Percentiles rank a stretch among this genome's conserved stretches.
Conservation (phyloP, 1,284 basidiomycete genomes). For the Vanrija sp. region DNA sequence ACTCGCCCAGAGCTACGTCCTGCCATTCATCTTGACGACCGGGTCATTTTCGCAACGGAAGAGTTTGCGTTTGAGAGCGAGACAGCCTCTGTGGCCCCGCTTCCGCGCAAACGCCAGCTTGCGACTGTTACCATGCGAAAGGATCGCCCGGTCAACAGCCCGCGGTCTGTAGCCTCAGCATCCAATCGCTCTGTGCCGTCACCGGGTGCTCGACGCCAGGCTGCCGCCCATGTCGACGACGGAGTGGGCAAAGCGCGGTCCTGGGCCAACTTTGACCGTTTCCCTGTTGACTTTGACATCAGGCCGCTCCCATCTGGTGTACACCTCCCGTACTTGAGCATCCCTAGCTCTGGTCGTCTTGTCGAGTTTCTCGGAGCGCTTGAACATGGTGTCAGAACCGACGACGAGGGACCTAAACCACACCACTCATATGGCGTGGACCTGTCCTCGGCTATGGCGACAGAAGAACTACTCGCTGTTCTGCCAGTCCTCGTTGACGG, state of each 20-base stretch:
- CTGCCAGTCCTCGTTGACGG: constrained; percentile 30
- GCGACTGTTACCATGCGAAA: background rate
- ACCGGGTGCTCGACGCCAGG: background rate
- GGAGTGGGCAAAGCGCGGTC: constrained; percentile 43
- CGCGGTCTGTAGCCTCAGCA: background rate
- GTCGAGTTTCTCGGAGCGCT: constrained; percentile 12
- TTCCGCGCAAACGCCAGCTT: background rate
- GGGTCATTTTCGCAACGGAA: constrained; percentile 37
- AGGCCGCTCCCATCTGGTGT: constrained; percentile 44
- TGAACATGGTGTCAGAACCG: background rate
- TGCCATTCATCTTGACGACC: constrained; percentile 40
- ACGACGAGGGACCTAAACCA: constrained; percentile 7
- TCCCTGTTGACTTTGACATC: constrained; percentile 46
- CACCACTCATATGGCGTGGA: constrained; percentile 16
- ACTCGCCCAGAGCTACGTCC: constrained; percentile 17
- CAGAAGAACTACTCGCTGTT: constrained; percentile 20
- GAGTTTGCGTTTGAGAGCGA: constrained; percentile 40
- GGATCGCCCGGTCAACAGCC: background rate
- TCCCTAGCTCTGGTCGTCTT: constrained; percentile 27
- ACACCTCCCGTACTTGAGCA: constrained; percentile 16
- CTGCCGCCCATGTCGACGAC: constrained; percentile 41
- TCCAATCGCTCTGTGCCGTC: background rate
- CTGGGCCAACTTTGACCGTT: constrained; percentile 46
- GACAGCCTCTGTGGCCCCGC: constrained; percentile 2
- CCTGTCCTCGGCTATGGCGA: constrained; percentile 20